Evolutionary conservation across 108 stramenopile genomes (phyloP), one percentile per base, ranked within the genome.

Genomic region (Licmophora abbreviata): DNA sequence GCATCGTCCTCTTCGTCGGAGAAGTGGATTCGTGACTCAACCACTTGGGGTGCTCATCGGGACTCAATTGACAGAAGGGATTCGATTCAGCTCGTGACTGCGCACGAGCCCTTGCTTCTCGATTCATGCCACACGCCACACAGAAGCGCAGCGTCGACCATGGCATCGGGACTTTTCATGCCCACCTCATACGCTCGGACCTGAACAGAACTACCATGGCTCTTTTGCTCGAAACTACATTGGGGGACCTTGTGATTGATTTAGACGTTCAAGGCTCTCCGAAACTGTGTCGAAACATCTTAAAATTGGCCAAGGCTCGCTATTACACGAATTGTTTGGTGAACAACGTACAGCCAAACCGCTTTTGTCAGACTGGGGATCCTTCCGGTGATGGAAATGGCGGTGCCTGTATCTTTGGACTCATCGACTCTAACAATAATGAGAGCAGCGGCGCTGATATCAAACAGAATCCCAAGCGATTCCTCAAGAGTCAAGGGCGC

Each of bases 321-420:
- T 85, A 85, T 49, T 92, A 84, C 58, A 88, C 83, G 1, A 56
- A 69, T 29, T 74, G 73, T 2, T 48, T 92, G 27, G 48, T 92
- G 22, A 81, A 88, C 61, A 83, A 77, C 63, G 73, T 83, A 8
- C 53, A 68, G 31, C 73, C 73, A 18, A 70, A 77, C 25, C 66
- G 75, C 25, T 87, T 83, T 54, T 85, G 73, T 54, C 82, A 83
- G 46, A 48, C 76, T 57, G 90, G 90, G 36, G 96, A 98, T 59
- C 96, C 97, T 10, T 72, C 68, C 1, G 99, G 93, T 22, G 91
- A 94, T 46, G 99, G 99, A 7, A 64, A 58, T 6, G 97, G 99
- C 1, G 99, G 99, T 51, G 76, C 85, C 44, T 78, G 85, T 60
- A 71, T 84, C 12, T 72, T 90, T 69, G 85, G 85, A 25, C 59